Conservation (phyloP, 2,329 filamentous ascomycete species). For the Xylariaceae sp. region DNA sequence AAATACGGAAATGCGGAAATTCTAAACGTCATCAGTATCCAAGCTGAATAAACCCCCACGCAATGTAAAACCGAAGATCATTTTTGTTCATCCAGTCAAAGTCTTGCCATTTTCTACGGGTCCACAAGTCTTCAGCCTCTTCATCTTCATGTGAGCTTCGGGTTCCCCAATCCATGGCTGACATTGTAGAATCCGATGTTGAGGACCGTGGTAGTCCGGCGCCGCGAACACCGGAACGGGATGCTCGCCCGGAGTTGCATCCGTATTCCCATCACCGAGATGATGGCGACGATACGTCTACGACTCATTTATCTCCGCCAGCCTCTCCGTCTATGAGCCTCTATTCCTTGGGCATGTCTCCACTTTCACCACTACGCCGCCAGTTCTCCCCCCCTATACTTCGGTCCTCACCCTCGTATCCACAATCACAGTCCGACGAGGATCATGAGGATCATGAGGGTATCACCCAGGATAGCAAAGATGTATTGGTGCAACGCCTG, state of each 20-base stretch:
- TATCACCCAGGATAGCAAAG: conserved; percentile 47
- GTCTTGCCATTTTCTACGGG: neutral
- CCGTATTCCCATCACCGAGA: conserved; percentile 20
- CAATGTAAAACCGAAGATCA: neutral
- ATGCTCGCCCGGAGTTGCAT: conserved; percentile 18
- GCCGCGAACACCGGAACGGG: conserved; percentile 31
- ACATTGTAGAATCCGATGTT: conserved; percentile 31
- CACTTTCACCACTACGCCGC: conserved; percentile 38
- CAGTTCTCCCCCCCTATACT: conserved; percentile 32
- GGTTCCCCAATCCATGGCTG: conserved; percentile 26
- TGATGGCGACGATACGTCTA: conserved; percentile 27
- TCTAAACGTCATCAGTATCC: neutral
- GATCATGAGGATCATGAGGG: conserved; percentile 31
- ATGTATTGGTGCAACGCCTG: conserved; percentile 55
- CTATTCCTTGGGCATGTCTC: conserved; percentile 38
- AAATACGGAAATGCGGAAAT: conserved; percentile 7
- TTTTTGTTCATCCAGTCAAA: conserved; percentile 9
- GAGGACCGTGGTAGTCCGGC: conserved; percentile 29
- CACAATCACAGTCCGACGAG: conserved; percentile 33
- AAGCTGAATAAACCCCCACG: neutral
- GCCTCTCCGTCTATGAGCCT: conserved; percentile 39
- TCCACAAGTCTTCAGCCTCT: conserved; percentile 4
- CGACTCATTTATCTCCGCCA: conserved; percentile 32
- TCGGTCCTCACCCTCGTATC: conserved; percentile 32
- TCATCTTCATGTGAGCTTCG: conserved; percentile 12